These are phyloP conservation scores for Podospora didyma DNA, from an alignment of 495 filamentous ascomycete species.

Conservation along the genomic window DNA sequence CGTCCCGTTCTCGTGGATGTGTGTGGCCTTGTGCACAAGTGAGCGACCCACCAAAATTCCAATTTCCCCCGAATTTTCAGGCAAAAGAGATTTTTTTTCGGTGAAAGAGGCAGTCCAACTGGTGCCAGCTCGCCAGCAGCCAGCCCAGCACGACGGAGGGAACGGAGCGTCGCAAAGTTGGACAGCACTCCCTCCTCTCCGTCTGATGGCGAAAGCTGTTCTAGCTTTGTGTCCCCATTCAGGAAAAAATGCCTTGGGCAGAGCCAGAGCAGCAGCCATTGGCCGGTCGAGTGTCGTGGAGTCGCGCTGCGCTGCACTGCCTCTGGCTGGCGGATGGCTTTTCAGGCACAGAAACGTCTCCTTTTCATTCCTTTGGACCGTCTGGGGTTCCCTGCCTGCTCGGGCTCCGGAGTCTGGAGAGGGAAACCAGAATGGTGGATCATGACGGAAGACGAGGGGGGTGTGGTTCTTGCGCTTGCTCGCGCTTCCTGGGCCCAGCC, in stretches of 20 bases:
- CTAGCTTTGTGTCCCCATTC: too few relatives aligned
- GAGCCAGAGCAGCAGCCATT: constrained; percentile 3
- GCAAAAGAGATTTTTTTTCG: constrained; percentile 20
- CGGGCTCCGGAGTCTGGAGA: neutral
- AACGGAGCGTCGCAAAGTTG: neutral
- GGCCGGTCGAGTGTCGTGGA: neutral
- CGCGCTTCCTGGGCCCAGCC: neutral
- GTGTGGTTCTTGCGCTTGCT: neutral
- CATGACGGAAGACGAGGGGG: neutral
- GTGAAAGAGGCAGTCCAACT: constrained; percentile 19
- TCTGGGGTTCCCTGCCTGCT: neutral
- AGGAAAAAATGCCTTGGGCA: constrained; percentile 19
- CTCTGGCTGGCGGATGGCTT: neutral
- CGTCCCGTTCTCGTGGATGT: neutral
- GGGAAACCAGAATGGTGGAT: neutral
- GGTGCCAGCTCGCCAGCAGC: neutral
- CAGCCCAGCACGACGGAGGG: neutral
- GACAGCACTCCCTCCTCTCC: neutral
- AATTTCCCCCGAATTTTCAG: constrained; percentile 18
- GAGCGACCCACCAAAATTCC: constrained; percentile 4
- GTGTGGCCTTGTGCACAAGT: neutral
- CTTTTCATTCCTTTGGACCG: neutral
- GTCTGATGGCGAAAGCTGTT: too few relatives aligned
- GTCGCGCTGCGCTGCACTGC: constrained; percentile 14
- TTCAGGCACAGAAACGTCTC: neutral